Percentiles rank a stretch among this genome's conserved stretches.
Evolutionary conservation across 345 rosid species (phyloP).

Genomic region (Hirschfeldia incana): DNA sequence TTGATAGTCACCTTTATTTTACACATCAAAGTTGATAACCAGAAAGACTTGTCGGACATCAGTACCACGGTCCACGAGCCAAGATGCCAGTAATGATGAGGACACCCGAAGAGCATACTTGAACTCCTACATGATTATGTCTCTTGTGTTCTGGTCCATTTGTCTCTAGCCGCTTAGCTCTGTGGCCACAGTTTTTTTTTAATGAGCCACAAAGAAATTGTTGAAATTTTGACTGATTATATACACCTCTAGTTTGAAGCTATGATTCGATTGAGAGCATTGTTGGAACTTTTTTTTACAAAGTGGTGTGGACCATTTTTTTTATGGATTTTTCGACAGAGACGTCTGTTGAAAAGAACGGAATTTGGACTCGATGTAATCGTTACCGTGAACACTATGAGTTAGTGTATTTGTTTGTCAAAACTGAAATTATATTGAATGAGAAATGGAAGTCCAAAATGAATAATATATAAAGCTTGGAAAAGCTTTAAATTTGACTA

Average conservation of each 20-base stretch:
- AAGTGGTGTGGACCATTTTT: too few species aligned
- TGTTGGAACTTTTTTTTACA: too few species aligned
- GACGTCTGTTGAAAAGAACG: too few species aligned
- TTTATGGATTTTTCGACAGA: too few species aligned
- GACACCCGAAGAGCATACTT: not conserved
- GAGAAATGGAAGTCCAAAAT: too few species aligned
- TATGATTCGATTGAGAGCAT: not conserved
- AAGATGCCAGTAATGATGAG: not conserved
- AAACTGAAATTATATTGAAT: too few species aligned
- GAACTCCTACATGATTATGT: not conserved
- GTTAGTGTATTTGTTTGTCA: too few species aligned
- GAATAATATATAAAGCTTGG: too few species aligned
- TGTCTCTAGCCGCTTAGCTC: not conserved
- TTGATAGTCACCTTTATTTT: not conserved
- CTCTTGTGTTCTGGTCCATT: not conserved
- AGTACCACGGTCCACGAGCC: not conserved
- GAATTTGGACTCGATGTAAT: too few species aligned
- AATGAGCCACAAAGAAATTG: not conserved
- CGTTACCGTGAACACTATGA: too few species aligned
- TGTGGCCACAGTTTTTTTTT: not conserved
- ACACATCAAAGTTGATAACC: not conserved
- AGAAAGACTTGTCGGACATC: not conserved
- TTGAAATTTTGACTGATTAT: not conserved
- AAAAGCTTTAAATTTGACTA: too few species aligned
- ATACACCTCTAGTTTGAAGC: not conserved